These are phyloP conservation scores for Xylaria nigripes DNA, from an alignment of 495 filamentous ascomycete species.

Conservation along the genomic window DNA sequence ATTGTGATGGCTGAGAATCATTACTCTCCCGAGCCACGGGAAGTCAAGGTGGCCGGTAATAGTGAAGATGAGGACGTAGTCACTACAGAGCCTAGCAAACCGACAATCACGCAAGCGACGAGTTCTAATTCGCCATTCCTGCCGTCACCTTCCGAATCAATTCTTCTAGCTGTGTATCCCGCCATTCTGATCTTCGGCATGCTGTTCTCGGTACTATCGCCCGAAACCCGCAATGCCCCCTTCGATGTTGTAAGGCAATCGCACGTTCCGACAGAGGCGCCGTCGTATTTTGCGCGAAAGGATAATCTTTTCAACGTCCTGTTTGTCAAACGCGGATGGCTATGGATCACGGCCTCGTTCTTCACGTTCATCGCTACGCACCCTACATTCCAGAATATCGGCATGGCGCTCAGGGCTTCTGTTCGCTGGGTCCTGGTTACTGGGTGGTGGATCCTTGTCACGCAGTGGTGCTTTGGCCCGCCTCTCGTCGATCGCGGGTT, in stretches of 20 bases:
- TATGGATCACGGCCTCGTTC: conserved; percentile 73
- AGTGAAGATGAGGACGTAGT: not conserved
- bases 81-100: not conserved
- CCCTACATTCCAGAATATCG: conserved; percentile 34
- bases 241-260: conserved; percentile 51
- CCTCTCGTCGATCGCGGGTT: conserved; percentile 83
- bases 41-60: conserved; percentile 2
- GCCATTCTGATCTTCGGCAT: conserved; percentile 68
- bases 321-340: conserved; percentile 94
- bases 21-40: conserved; percentile 3
- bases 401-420: conserved; percentile 41
- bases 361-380: conserved; percentile 54
- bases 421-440: conserved; percentile 66
- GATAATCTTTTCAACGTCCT: conserved; percentile 80
- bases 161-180: conserved; percentile 64
- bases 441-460: conserved; percentile 65
- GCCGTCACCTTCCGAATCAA: conserved; percentile 54
- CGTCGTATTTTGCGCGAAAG: conserved; percentile 89
- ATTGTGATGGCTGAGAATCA: conserved; percentile 5
- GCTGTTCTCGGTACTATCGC: conserved; percentile 69
- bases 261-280: conserved; percentile 48
- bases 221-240: conserved; percentile 50
- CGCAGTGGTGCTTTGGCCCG: conserved; percentile 95
- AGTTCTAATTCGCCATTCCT: conserved; percentile 41
- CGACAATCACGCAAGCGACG: conserved; percentile 1